Base-by-base conservation (phyloP, 768 basidiomycete genomes). In the Collybiopsis luxurians region DNA sequence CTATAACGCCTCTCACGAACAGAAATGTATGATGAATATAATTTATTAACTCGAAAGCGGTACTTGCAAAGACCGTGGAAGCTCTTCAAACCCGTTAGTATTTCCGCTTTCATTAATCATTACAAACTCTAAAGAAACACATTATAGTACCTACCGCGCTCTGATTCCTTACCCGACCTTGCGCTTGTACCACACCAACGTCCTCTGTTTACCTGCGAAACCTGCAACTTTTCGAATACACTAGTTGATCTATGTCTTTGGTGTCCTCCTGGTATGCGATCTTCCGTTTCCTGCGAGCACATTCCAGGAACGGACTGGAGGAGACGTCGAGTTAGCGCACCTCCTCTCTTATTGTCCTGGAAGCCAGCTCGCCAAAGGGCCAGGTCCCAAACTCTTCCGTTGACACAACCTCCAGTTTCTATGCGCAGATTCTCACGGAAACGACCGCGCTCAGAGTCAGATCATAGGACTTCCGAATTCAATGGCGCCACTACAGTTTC, bases 61-160 rank as follows among this genome's bases (percentile, higher is more conserved):
- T 51, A 51, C 24, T n/a, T 51, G 36, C 50, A 34, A 4, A 51
- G 50, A 39, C 19, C n/a, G 12, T 51, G 50, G 50, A 51, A 51
- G 36, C 10, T 51, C 12, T 51, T 51, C 23, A 51, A 51, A 24
- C 50, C 50, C 11, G 50, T 36, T 15, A 51, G 31, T 10, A 3
- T 38, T 42, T 42, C 40, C 40, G 15, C 19, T 42, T 15, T 17
- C 24, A 5, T 39, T 34, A 7, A 21, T 17, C 30, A 1, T 50
- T 13, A 40, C 2, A 34, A 23, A 12, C 24, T 24, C 24, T 27
- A 13, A 36, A 39, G 4, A 36, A 19, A 11, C 12, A 10, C 5
- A 27, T 21, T 1, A n/a, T 39, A 51, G 50, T 23, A 51, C 36
- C 50, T 51, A 15, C 50, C 21, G 10, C 50, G 34, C 13, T 51